These are phyloP conservation scores for Globisporangium megalacanthum DNA, from an alignment of 352 stramenopile genomes.

Conservation along the genomic window DNA sequence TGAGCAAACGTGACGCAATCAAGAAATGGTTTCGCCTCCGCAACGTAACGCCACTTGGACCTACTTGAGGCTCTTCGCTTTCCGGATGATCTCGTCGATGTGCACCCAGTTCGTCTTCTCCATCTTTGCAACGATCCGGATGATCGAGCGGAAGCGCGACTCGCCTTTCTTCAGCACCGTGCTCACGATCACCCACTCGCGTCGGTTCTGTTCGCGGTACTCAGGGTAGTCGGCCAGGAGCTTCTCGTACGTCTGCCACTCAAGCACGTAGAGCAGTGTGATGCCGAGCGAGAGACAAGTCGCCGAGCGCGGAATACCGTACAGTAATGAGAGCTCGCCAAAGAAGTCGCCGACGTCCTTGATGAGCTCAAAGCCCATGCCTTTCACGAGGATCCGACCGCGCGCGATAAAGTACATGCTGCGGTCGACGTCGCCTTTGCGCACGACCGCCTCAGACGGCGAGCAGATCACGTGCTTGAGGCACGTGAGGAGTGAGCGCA, in stretches of 20 bases:
- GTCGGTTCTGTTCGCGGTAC: constrained; percentile 65
- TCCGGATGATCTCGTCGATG: constrained; percentile 65
- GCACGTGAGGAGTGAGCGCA: constrained; percentile 51
- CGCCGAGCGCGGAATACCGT: constrained; percentile 69
- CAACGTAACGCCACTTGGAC: too few relatives aligned
- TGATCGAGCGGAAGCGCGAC: constrained; percentile 65
- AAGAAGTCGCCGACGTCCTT: constrained; percentile 63
- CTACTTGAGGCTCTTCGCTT: constrained; percentile 59
- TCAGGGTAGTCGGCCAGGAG: constrained; percentile 66
- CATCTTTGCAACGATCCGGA: constrained; percentile 61
- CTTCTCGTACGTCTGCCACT: constrained; percentile 69
- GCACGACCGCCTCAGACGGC: constrained; percentile 44
- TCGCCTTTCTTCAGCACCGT: constrained; percentile 49
- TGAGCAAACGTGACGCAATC: too few relatives aligned
- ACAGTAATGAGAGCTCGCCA: constrained; percentile 45
- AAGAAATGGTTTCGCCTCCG: too few relatives aligned
- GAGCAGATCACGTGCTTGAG: constrained; percentile 70
- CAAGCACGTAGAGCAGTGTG: constrained; percentile 74
- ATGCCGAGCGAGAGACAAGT: constrained; percentile 62
- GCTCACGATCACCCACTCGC: constrained; percentile 72
- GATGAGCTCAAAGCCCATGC: constrained; percentile 57
- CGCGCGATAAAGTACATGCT: constrained; percentile 75
- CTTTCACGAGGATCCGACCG: constrained; percentile 57
- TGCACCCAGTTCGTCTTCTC: constrained; percentile 54
- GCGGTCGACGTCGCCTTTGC: constrained; percentile 61